Percentiles rank a stretch among this genome's conserved stretches.
Conservation (phyloP, 1,284 basidiomycete species). For the Leccinum ponderosum region DNA sequence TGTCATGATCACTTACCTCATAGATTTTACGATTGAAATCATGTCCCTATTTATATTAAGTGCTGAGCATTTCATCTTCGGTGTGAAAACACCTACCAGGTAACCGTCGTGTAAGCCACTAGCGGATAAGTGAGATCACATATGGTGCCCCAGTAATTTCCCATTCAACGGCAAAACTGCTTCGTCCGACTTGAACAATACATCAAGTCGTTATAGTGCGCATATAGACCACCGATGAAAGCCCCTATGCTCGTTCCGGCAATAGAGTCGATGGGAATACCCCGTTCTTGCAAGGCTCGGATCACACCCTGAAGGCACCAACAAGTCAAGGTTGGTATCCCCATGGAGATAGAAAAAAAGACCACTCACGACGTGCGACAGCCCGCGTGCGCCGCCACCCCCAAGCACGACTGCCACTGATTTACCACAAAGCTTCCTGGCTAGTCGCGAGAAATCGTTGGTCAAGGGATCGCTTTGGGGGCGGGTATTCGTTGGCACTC, state of each 20-base stretch:
- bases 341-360: constrained; percentile 13
- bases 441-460: constrained; percentile 93
- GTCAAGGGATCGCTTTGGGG: constrained; percentile 79
- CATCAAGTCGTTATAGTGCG: constrained; percentile 89
- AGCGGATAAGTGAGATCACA: constrained; percentile 97
- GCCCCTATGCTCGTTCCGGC: constrained; percentile 91
- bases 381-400: constrained; percentile 93
- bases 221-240: constrained; percentile 95
- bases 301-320: constrained; percentile 69
- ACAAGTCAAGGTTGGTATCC: constrained; percentile 6
- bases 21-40: constrained; percentile 88
- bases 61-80: constrained; percentile 15
- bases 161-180: constrained; percentile 90
- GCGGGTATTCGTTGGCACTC: constrained; percentile 63
- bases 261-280: constrained; percentile 92
- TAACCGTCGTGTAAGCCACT: constrained; percentile 98
- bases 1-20: constrained; percentile 80
- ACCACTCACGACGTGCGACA: constrained; percentile 81
- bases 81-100: constrained; percentile 49
- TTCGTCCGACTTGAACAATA: constrained; percentile 87
- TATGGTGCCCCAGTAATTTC: constrained; percentile 91
- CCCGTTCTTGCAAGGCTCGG: constrained; percentile 87
- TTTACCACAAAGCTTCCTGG: constrained; percentile 88
- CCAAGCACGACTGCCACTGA: constrained; percentile 95
- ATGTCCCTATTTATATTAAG: constrained; percentile 61